Evolutionary conservation across 2,329 filamentous ascomycete genomes (phyloP).

Genomic region (Dothideomycetidae sp.): DNA sequence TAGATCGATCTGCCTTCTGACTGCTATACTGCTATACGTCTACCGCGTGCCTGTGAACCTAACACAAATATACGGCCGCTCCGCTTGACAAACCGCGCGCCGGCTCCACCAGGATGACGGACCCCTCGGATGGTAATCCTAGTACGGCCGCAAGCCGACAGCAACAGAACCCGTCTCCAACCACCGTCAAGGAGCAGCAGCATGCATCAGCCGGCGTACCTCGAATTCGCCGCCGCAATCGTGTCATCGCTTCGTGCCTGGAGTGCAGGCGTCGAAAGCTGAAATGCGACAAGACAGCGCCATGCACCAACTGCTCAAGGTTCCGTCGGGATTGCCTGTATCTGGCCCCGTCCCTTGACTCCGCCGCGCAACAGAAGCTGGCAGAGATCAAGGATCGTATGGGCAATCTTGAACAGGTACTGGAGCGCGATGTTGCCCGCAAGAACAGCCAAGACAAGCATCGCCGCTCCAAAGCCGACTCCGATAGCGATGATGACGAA

Average conservation of each 20-base stretch:
- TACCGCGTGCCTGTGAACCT: too few relatives aligned
- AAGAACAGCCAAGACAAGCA: slow-evolving; percentile 15
- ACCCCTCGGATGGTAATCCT: not conserved
- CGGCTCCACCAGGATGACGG: slow-evolving; percentile 5
- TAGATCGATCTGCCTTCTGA: too few relatives aligned
- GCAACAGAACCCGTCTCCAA: slow-evolving; percentile 12
- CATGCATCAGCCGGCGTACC: slow-evolving; percentile 5
- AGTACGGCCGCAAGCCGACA: slow-evolving; percentile 9
- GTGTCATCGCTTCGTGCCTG: slow-evolving; percentile 54
- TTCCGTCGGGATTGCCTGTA: slow-evolving; percentile 44
- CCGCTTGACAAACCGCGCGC: too few relatives aligned
- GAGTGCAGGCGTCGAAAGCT: slow-evolving; percentile 63
- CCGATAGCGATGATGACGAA: slow-evolving; percentile 42
- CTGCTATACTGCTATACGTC: too few relatives aligned
- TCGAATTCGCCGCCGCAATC: slow-evolving; percentile 43
- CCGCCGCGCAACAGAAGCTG: slow-evolving; percentile 53
- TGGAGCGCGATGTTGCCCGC: slow-evolving; percentile 53
- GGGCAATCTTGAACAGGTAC: slow-evolving; percentile 52
- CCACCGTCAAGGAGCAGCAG: slow-evolving; percentile 9
- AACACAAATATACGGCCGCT: too few relatives aligned
- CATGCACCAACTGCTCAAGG: slow-evolving; percentile 53
- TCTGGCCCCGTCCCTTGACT: slow-evolving; percentile 52
- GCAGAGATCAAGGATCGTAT: slow-evolving; percentile 70
- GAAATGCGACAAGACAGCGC: slow-evolving; percentile 60
- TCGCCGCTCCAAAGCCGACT: slow-evolving; percentile 27